Percentiles rank a stretch among this genome's conserved stretches.
These are phyloP conservation scores for Rosa hybrid DNA, from an alignment of 331 rosid genomes.

Conservation along the genomic window DNA sequence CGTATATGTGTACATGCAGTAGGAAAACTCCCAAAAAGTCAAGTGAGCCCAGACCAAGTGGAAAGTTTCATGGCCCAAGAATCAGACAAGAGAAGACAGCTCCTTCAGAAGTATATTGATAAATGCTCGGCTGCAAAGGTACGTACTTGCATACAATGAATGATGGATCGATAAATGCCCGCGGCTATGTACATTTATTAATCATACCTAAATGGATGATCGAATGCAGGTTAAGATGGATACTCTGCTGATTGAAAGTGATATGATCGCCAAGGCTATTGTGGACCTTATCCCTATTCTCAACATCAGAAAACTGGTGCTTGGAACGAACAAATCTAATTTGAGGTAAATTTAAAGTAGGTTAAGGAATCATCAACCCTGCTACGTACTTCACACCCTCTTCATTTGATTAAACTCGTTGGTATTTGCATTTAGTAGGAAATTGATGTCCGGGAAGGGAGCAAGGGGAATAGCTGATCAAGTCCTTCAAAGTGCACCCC, in stretches of 20 bases:
- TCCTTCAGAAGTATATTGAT: conserved; percentile 63
- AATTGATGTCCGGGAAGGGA: conserved; percentile 57
- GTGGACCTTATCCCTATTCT: conserved; percentile 74
- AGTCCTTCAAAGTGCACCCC: conserved; percentile 60
- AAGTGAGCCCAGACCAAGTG: conserved; percentile 73
- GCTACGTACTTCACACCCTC: not conserved
- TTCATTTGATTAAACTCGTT: not conserved
- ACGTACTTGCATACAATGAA: conserved; percentile 24
- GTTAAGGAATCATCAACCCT: no score
- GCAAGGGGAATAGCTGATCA: conserved; percentile 65
- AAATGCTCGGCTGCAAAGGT: conserved; percentile 66
- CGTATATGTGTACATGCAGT: conserved; percentile 30
- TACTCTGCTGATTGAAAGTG: conserved; percentile 78
- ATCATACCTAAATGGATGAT: not conserved
- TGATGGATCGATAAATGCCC: not conserved
- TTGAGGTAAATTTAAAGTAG: conserved; percentile 34
- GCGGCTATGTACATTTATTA: not conserved
- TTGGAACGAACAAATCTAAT: conserved; percentile 67
- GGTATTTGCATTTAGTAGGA: conserved; percentile 42
- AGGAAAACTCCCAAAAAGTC: conserved; percentile 84
- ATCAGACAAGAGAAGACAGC: conserved; percentile 65
- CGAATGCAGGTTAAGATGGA: conserved; percentile 68
- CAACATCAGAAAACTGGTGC: conserved; percentile 56
- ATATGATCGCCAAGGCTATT: conserved; percentile 62
- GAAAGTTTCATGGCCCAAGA: conserved; percentile 64